Percentiles rank a stretch among this genome's conserved stretches.
phyloP scores from a whole-genome alignment of 345 rosid species.

The Camelina sativa region DNA sequence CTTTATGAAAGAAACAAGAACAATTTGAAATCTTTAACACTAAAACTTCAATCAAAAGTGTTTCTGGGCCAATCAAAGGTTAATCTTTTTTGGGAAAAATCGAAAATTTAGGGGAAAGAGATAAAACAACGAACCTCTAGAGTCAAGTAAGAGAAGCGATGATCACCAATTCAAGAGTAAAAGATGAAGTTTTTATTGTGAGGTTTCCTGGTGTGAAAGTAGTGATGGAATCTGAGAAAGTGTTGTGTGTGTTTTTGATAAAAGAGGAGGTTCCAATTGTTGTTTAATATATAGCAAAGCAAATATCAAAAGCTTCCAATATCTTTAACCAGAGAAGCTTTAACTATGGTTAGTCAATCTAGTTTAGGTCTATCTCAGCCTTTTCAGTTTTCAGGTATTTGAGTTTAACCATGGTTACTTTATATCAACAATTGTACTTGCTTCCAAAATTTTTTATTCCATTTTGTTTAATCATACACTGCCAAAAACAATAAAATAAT shows the following conservation, averaged over 20 bases:
- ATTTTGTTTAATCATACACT: slow-evolving; percentile 23
- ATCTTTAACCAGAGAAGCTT: slow-evolving; percentile 38
- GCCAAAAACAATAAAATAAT: slow-evolving; percentile 3
- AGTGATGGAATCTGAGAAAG: slow-evolving; percentile 37
- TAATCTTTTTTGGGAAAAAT: not conserved
- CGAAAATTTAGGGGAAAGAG: not conserved
- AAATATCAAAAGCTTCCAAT: slow-evolving; percentile 29
- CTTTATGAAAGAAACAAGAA: not conserved
- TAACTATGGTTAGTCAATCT: slow-evolving; percentile 60
- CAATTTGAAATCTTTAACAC: not conserved
- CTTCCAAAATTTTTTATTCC: slow-evolving; percentile 14
- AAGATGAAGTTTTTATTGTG: slow-evolving; percentile 8
- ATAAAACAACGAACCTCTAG: slow-evolving; percentile 23
- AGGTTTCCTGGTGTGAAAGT: not conserved
- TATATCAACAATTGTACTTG: slow-evolving; percentile 56
- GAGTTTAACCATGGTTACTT: slow-evolving; percentile 63
- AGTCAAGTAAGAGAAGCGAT: slow-evolving; percentile 18
- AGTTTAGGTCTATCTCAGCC: slow-evolving; percentile 34
- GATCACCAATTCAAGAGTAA: slow-evolving; percentile 5
- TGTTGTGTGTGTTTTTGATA: slow-evolving; percentile 7
- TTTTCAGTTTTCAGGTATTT: slow-evolving; percentile 36
- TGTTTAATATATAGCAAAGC: slow-evolving; percentile 37
- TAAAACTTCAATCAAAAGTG: slow-evolving; percentile 11
- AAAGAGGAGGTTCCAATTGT: slow-evolving; percentile 7
- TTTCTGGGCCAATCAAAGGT: slow-evolving; percentile 2